phyloP scores from a whole-genome alignment of 495 filamentous ascomycete genomes.

The Penicillium egyptiacum region DNA sequence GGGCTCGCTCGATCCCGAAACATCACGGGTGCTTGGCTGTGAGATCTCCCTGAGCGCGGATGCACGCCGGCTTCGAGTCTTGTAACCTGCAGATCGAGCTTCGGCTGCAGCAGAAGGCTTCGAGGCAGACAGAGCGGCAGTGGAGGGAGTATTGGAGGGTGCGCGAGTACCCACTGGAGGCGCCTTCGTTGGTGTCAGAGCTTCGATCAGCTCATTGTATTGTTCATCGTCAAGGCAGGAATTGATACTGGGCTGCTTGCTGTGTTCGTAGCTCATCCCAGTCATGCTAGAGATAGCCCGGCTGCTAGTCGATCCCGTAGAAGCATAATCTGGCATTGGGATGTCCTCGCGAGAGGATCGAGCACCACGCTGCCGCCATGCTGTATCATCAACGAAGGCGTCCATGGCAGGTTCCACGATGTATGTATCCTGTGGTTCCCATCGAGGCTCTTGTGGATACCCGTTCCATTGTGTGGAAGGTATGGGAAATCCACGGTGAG shows the following conservation, averaged over 20 bases:
- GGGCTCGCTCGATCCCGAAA: constrained; percentile 38
- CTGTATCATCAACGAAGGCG: constrained; percentile 32
- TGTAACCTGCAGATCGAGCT: constrained; percentile 35
- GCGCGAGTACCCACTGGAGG: constrained; percentile 35
- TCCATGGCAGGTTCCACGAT: constrained; percentile 31
- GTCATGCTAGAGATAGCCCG: constrained; percentile 46
- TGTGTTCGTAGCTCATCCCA: constrained; percentile 46
- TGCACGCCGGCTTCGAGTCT: constrained; percentile 20
- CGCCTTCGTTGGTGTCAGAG: constrained; percentile 43
- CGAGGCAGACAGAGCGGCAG: constrained; percentile 27
- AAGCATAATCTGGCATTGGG: constrained; percentile 55
- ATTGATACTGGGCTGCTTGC: constrained; percentile 44
- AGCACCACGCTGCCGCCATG: constrained; percentile 38
- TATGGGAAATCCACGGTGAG: constrained; percentile 25
- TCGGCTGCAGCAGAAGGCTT: constrained; percentile 37
- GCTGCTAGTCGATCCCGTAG: constrained; percentile 40
- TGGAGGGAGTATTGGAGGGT: constrained; percentile 44
- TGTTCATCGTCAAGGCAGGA: constrained; percentile 37
- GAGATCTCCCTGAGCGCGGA: constrained; percentile 30
- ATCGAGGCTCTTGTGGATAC: constrained; percentile 11
- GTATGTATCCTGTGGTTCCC: constrained; percentile 31
- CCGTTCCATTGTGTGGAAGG: constrained; percentile 20
- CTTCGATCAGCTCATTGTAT: constrained; percentile 42
- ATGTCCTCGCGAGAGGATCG: constrained; percentile 49
- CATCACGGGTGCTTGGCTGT: constrained; percentile 28